These are phyloP conservation scores for Vigna unguiculata DNA, from an alignment of 306 rosid species.

Conservation along the genomic window DNA sequence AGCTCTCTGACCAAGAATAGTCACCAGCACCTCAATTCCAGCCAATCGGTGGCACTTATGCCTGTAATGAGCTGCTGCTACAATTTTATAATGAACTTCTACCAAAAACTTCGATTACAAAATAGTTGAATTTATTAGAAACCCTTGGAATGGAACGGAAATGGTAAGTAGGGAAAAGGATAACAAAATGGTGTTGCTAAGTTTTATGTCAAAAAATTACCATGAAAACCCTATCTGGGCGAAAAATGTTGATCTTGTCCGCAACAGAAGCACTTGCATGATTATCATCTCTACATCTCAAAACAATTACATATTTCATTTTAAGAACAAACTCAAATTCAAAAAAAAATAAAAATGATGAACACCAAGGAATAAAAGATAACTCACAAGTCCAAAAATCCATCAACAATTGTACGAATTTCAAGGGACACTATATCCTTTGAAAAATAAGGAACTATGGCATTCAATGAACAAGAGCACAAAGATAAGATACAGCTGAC, in stretches of 20 bases:
- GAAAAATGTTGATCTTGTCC: conserved; percentile 88
- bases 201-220: conserved; percentile 50
- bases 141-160: conserved; percentile 27
- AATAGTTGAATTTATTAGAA: conserved; percentile 48
- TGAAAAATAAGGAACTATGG: conserved; percentile 77
- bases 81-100: conserved; percentile 82
- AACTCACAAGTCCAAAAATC: conserved; percentile 80
- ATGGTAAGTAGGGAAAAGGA: conserved; percentile 32
- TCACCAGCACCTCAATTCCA: conserved; percentile 81
- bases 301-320: conserved; percentile 41
- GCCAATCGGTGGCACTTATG: conserved; percentile 87
- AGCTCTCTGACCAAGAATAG: conserved; percentile 76
- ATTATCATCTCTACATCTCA: conserved; percentile 64
- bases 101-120: conserved; percentile 72
- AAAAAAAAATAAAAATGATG: conserved; percentile 20
- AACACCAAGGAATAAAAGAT: conserved; percentile 29
- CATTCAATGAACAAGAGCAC: conserved; percentile 73
- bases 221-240: conserved; percentile 92
- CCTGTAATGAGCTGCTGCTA: conserved; percentile 84
- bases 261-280: conserved; percentile 56
- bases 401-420: conserved; percentile 85
- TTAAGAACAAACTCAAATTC: conserved; percentile 30
- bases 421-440: conserved; percentile 60
- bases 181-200: conserved; percentile 19
- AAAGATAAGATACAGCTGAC: conserved; percentile 79